Evolutionary conservation across 1,284 basidiomycete genomes (phyloP).

Genomic region (Apiotrichum siamense): DNA sequence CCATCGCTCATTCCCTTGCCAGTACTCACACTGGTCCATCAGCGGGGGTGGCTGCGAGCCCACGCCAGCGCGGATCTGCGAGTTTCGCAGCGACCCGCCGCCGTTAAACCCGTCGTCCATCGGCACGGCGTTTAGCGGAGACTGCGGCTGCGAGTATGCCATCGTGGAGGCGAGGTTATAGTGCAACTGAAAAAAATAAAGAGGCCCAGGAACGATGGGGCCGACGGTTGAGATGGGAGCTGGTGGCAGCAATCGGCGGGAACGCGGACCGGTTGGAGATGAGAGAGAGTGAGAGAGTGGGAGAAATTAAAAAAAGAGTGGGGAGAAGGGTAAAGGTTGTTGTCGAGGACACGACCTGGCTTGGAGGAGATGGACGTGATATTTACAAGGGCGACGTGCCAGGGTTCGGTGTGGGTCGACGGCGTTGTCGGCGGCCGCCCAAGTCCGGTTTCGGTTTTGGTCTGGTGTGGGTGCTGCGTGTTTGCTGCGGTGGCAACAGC

Average conservation of each 20-base stretch:
- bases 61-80: slow-evolving; percentile 15
- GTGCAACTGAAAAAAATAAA: neutral
- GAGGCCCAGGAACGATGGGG: too few species aligned
- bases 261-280: neutral
- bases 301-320: neutral
- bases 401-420: too few species aligned
- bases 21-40: slow-evolving; percentile 45
- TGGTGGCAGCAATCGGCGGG: neutral
- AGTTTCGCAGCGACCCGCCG: slow-evolving; percentile 13
- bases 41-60: slow-evolving; percentile 32
- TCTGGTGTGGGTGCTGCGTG: too few species aligned
- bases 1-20: neutral
- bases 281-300: neutral
- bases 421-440: too few species aligned
- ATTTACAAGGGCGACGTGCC: too few species aligned
- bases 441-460: too few species aligned
- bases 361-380: too few species aligned
- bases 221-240: neutral
- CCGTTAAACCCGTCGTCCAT: slow-evolving; percentile 3
- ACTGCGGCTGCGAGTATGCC: neutral
- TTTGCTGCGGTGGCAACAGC: too few species aligned
- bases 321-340: neutral
- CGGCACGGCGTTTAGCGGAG: slow-evolving; percentile 1
- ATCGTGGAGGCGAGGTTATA: neutral
- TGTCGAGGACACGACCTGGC: too few species aligned